Percentiles rank a stretch among this genome's conserved stretches.
These are phyloP conservation scores for Leishmania amazonensis DNA, from an alignment of 208 protist species.

Conservation along the genomic window DNA sequence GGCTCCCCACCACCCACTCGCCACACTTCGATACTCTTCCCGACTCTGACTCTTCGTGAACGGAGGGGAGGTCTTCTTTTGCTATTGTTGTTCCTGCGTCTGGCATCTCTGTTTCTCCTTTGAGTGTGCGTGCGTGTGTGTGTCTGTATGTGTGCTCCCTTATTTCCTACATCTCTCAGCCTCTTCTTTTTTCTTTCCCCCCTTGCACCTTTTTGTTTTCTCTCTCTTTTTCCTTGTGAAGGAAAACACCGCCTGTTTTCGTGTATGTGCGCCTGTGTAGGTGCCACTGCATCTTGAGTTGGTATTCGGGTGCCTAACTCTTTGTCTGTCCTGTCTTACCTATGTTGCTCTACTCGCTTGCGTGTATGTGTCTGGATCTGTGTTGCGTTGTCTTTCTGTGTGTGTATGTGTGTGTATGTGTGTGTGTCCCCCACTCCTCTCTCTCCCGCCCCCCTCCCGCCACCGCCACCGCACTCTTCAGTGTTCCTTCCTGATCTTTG, in stretches of 20 bases:
- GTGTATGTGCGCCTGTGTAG: neutral
- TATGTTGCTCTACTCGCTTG: neutral
- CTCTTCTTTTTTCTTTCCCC: neutral
- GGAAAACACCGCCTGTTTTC: neutral
- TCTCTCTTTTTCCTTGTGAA: neutral
- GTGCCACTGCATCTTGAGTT: neutral
- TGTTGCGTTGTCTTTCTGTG: neutral
- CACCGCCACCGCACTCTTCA: neutral
- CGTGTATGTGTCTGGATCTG: neutral
- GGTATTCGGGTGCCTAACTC: neutral
- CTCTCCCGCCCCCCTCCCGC: neutral
- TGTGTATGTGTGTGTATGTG: neutral
- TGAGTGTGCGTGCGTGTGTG: neutral
- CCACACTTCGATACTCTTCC: neutral
- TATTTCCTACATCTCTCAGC: neutral
- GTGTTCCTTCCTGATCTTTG: conserved; percentile 2
- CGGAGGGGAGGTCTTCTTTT: neutral
- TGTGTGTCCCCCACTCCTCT: too few relatives aligned
- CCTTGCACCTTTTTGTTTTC: neutral
- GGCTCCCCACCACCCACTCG: neutral
- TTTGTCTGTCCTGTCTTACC: neutral
- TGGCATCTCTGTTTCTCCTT: neutral
- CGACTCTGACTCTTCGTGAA: neutral
- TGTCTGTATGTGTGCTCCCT: neutral
- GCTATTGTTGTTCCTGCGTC: neutral